phyloP scores from a whole-genome alignment of 129 eudicot genomes.

The Erigeron canadensis region DNA sequence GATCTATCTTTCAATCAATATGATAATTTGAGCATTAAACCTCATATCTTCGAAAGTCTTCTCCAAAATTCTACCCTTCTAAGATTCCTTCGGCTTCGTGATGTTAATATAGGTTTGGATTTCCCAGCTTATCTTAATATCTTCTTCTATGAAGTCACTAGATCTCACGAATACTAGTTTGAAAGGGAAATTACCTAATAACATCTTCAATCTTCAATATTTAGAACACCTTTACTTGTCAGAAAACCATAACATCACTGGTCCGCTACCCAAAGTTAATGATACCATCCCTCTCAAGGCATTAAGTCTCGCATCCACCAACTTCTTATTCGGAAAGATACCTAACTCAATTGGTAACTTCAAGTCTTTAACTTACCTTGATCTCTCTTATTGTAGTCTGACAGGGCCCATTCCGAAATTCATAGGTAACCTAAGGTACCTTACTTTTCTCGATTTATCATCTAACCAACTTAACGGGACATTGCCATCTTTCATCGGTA shows the following conservation, averaged over 20 bases:
- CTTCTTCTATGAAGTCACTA: constrained; percentile 14
- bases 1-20: constrained; percentile 9
- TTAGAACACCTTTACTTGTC: constrained; percentile 18
- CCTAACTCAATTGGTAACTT: constrained; percentile 33
- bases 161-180: constrained; percentile 15
- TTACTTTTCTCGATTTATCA: background rate
- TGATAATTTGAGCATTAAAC: background rate
- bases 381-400: background rate
- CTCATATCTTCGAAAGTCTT: background rate
- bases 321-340: constrained; percentile 6
- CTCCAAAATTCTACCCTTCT: constrained; percentile 15
- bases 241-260: constrained; percentile 10
- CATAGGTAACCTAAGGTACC: constrained; percentile 16
- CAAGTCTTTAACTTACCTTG: constrained; percentile 15
- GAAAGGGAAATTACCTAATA: constrained; percentile 26
- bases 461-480: background rate
- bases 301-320: constrained; percentile 5
- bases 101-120: background rate
- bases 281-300: constrained; percentile 4
- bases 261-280: constrained; percentile 18
- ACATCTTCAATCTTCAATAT: constrained; percentile 30
- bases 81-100: background rate
- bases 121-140: constrained; percentile 18
- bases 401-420: background rate
- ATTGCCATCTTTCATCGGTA: constrained; percentile 7